These are phyloP conservation scores for Aspergillus cristatus DNA, from an alignment of 495 filamentous ascomycete genomes.

Conservation along the genomic window DNA sequence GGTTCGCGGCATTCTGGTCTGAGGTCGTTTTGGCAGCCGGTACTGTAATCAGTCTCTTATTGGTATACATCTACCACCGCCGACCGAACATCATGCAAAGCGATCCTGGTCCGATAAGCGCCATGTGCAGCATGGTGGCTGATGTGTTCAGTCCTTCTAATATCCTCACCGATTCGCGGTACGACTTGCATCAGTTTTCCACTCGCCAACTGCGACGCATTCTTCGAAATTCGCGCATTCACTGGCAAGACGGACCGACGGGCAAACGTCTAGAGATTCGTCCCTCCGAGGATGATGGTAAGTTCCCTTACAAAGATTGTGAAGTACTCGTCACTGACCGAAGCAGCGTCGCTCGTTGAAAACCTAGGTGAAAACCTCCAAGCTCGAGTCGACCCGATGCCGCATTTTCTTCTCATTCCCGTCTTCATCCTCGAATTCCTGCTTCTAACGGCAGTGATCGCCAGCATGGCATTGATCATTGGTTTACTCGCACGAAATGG, in stretches of 20 bases:
- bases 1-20: constrained; percentile 22
- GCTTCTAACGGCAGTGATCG: constrained; percentile 25
- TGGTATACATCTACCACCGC: constrained; percentile 22
- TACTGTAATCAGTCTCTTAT: constrained; percentile 15
- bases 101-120: constrained; percentile 32
- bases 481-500: constrained; percentile 26
- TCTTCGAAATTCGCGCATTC: constrained; percentile 22
- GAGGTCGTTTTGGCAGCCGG: constrained; percentile 24
- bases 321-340: constrained; percentile 8
- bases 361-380: constrained; percentile 15
- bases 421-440: constrained; percentile 33
- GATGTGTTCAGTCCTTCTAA: constrained; percentile 26
- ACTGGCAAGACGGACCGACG: constrained; percentile 23
- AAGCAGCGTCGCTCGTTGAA: constrained; percentile 17
- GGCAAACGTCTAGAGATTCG: constrained; percentile 29
- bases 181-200: constrained; percentile 31
- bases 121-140: constrained; percentile 34
- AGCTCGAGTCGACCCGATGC: constrained; percentile 25
- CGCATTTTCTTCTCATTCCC: constrained; percentile 32
- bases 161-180: constrained; percentile 20
- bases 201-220: constrained; percentile 28
- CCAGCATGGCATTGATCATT: constrained; percentile 24
- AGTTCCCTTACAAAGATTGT: not conserved
- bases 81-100: constrained; percentile 29
- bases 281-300: constrained; percentile 18